phyloP scores from a whole-genome alignment of 2,329 filamentous ascomycete species.

The Raffaelea albimanens region DNA sequence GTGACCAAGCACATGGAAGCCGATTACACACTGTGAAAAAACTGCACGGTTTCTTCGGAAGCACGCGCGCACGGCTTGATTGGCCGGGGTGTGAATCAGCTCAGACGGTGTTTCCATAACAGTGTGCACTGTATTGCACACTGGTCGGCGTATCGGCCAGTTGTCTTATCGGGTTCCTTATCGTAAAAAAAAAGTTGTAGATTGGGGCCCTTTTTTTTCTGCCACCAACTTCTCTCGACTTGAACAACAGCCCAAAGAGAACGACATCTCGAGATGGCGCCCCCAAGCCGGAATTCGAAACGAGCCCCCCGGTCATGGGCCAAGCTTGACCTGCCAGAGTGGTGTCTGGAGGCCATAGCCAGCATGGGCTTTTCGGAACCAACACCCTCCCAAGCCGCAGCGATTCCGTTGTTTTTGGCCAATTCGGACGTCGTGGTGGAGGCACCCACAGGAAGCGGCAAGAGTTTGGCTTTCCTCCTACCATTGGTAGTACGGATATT shows the following conservation, averaged over 20 bases:
- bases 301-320: slow-evolving; percentile 53
- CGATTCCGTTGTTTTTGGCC: slow-evolving; percentile 77
- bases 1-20: neutral
- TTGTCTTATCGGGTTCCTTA: no score
- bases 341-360: slow-evolving; percentile 75
- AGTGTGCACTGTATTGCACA: no score
- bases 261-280: slow-evolving; percentile 17
- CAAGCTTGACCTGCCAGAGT: slow-evolving; percentile 62
- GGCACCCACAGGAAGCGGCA: slow-evolving; percentile 67
- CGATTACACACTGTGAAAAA: neutral
- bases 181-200: no score
- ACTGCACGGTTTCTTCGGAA: slow-evolving; percentile 4
- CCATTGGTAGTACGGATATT: slow-evolving; percentile 76
- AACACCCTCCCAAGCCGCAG: slow-evolving; percentile 90
- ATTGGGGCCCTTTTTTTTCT: neutral
- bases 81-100: neutral
- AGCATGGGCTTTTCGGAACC: slow-evolving; percentile 65
- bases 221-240: neutral
- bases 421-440: slow-evolving; percentile 92
- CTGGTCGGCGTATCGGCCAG: no score
- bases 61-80: neutral
- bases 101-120: no score
- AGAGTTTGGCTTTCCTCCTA: slow-evolving; percentile 74
- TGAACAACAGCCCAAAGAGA: neutral
- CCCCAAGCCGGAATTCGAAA: slow-evolving; percentile 19